Evolutionary conservation across 768 basidiomycete species (phyloP), one percentile per base, ranked within the genome.

Genomic region (Tulasnella sp.): DNA sequence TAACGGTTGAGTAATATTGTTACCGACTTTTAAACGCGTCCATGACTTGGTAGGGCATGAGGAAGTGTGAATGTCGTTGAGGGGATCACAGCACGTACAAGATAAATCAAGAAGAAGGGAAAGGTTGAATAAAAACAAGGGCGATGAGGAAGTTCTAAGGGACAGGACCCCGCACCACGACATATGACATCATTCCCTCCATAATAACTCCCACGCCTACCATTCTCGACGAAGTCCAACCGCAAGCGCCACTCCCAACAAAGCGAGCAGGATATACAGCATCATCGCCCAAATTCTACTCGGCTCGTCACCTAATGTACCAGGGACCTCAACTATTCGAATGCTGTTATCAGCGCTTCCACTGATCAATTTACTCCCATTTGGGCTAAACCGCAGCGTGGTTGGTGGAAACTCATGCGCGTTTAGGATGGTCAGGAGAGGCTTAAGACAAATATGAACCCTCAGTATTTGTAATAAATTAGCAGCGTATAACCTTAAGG

Each of bases 341-440:
- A 96, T 68, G 2, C 83, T 78, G 63, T 86, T 90, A 66, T 98
- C 93, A 6, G 87, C 84, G 58, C 90, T 90, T 15, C 85, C 92
- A 4, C 88, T 88, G 16, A 92, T 75, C 3, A 99, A 72, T 10
- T 92, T 57, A n/a, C 72, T 77, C 10, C 82, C 79, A 5, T 78
- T 71, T 1, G 90, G 82, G 62, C 83, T 93, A 72, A 99, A 99
- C 53, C 76, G 76, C 49, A 99, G 66, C 3, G 84, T 79, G 1
- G 95, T 98, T 4, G 87, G 78, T 3, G 95, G 86, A 64, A 98
- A 90, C 54, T 92, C 90, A 64, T 98, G 93, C 0, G 95, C 86
- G 65, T 86, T 87, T 53, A 96, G 70, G 55, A 99, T 95, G 16
- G 80, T 80, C 27, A 88, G 66, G 10, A 89, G 63, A 1, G 91